A percentile compares a stretch with the other conserved stretches of the same genome.
Evolutionary conservation across 2,329 filamentous ascomycete species (phyloP).

Genomic region (Akanthomyces lecanii): DNA sequence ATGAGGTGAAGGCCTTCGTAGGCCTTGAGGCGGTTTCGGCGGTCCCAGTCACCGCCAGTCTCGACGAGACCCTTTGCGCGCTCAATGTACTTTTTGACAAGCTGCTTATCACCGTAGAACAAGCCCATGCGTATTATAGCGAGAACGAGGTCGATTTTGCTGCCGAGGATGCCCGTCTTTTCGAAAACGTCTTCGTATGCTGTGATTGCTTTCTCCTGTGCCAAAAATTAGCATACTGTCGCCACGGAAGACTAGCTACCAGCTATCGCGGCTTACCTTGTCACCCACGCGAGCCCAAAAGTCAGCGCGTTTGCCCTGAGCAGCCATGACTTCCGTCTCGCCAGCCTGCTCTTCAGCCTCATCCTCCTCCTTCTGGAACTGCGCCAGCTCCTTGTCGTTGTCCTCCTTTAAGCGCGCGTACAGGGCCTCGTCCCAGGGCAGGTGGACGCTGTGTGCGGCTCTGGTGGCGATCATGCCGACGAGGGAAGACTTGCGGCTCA

Average conservation of each 20-base stretch:
- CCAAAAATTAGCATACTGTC: constrained; percentile 19
- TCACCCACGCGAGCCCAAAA: constrained; percentile 95
- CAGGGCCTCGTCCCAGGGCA: constrained; percentile 87
- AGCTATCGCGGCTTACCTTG: constrained; percentile 59
- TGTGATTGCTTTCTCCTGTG: constrained; percentile 85
- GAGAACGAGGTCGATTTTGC: constrained; percentile 94
- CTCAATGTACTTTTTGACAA: constrained; percentile 92
- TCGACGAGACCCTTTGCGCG: constrained; percentile 87
- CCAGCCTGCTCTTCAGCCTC: constrained; percentile 94
- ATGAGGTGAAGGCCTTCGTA: constrained; percentile 94
- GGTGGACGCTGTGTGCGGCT: constrained; percentile 59
- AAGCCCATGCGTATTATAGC: constrained; percentile 93
- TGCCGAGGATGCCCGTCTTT: constrained; percentile 94
- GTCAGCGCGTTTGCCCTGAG: constrained; percentile 90
- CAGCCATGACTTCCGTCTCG: constrained; percentile 90
- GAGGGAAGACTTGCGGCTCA: constrained; percentile 64
- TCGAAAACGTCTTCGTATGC: constrained; percentile 92
- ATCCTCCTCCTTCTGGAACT: constrained; percentile 80
- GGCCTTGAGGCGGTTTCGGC: constrained; percentile 95
- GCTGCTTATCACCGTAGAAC: constrained; percentile 89
- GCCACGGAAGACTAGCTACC: no score
- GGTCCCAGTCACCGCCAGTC: constrained; percentile 95
- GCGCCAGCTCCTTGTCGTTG: constrained; percentile 73
- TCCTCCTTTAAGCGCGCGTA: constrained; percentile 74
- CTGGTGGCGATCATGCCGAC: constrained; percentile 73